Evolutionary conservation across 2,329 filamentous ascomycete genomes (phyloP).

Genomic region (Periconia digitata): DNA sequence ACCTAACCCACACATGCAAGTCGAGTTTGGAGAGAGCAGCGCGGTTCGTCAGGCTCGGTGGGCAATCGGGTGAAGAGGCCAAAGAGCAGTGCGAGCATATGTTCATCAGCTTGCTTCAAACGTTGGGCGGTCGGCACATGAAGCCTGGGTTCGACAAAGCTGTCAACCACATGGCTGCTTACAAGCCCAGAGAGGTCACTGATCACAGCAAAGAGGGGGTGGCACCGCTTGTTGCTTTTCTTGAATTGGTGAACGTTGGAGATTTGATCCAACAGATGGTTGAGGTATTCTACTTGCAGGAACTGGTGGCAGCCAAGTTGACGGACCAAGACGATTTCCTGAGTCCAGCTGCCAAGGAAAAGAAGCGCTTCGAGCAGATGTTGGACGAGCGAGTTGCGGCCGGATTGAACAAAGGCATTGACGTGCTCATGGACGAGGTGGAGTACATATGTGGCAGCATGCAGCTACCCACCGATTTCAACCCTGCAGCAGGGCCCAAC

Average conservation of each 20-base stretch:
- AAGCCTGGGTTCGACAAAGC: conserved; percentile 93
- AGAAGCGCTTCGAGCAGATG: conserved; percentile 99
- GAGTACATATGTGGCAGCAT: conserved; percentile 91
- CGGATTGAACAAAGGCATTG: conserved; percentile 94
- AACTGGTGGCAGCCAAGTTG: conserved; percentile 78
- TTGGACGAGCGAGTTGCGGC: conserved; percentile 95
- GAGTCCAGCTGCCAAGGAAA: conserved; percentile 86
- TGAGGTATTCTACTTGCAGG: conserved; percentile 97
- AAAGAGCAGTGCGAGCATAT: conserved; percentile 87
- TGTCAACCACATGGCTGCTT: conserved; percentile 84
- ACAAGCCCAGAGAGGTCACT: conserved; percentile 82
- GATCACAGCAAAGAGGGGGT: conserved; percentile 73
- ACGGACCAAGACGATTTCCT: conserved; percentile 93
- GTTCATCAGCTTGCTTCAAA: conserved; percentile 80
- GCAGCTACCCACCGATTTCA: conserved; percentile 86
- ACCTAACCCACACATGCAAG: conserved; percentile 86
- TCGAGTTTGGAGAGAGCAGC: conserved; percentile 82
- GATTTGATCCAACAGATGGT: conserved; percentile 99
- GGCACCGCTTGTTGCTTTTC: conserved; percentile 88
- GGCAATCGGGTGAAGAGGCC: conserved; percentile 78
- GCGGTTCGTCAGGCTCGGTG: conserved; percentile 77
- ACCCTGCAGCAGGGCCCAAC: conserved; percentile 59
- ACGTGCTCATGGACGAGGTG: conserved; percentile 97
- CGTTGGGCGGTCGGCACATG: conserved; percentile 83
- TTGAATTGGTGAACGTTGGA: conserved; percentile 96